Evolutionary conservation across 306 rosid species (phyloP).

Genomic region (Inga oerstediana): DNA sequence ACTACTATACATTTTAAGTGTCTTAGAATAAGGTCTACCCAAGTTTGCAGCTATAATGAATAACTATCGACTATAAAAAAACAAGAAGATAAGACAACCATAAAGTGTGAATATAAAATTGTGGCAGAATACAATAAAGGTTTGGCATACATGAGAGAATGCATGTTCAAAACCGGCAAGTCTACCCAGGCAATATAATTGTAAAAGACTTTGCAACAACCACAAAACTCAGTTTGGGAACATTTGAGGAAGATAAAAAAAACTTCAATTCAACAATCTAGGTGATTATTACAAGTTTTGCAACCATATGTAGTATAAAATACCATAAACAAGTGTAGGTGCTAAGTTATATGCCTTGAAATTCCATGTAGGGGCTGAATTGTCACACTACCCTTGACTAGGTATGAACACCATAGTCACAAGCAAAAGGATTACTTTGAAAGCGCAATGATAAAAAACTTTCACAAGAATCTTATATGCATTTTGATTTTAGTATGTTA

Average conservation of each 20-base stretch:
- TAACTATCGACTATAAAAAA: background rate
- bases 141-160: too few relatives aligned
- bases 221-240: background rate
- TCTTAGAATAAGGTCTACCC: too few relatives aligned
- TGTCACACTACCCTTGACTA: constrained; percentile 5
- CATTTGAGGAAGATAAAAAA: background rate
- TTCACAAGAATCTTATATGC: background rate
- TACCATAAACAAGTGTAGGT: background rate
- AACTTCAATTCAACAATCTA: constrained; percentile 16
- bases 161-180: background rate
- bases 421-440: background rate
- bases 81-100: background rate
- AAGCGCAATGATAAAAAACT: background rate
- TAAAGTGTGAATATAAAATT: constrained; percentile 5
- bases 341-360: background rate
- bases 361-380: background rate
- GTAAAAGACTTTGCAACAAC: background rate
- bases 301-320: background rate
- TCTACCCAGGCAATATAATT: background rate
- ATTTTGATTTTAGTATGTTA: background rate
- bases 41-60: too few relatives aligned
- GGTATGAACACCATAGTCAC: background rate
- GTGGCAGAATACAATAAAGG: background rate
- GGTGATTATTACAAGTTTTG: background rate
- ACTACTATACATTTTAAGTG: too few relatives aligned